Base-by-base conservation (phyloP, 345 rosid species). In the Eucalyptus paniculata region DNA sequence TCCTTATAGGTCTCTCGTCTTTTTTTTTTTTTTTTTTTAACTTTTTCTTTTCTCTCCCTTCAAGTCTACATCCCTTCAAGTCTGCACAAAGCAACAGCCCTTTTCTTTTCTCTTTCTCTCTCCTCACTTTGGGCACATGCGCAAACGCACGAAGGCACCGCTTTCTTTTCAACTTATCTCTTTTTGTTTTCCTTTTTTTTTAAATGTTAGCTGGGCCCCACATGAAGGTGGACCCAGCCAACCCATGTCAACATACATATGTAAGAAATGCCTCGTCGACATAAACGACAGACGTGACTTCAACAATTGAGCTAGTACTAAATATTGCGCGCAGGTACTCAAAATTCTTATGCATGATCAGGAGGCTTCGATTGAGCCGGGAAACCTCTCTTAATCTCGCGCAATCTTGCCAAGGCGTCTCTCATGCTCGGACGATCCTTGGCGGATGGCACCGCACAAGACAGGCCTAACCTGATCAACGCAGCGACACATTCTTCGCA, bases 341-440 rank as follows among this genome's bases (percentile, higher is more conserved):
- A 69, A 69, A 34, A 34, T 69, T 69, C 26, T 19, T 18, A 69
- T 19, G 6, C 82, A 19, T 34, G 82, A 69, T 69, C 47, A 32
- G 24, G 83, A n/a, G 37, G 44, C 42, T 4, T 87, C 58, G 3
- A n/a, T n/a, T 34, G 85, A 86, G 32, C 85, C 54, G n/a, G 51
- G 26, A 87, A 65, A 32, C n/a, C 45, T 44, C 44, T 87, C 87
- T 90, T 89, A 1, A 88, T 60, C 88, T 90, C 69, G 8, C 50
- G 89, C 58, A 90, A 51, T 87, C 26, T 86, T 19, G 45, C 24
- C 81, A 91, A 60, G 80, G 85, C 67, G 24, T 91, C 90, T 87
- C 90, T 87, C 89, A 89, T 91, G 88, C 88, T 65, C 32, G 81
- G 50, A 69, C 90, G 92, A 34, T 91, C 92, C 86, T 49, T 87